Evolutionary conservation across 805 yeast genomes (phyloP).

Genomic region (Yamadazyma phyllophila): DNA sequence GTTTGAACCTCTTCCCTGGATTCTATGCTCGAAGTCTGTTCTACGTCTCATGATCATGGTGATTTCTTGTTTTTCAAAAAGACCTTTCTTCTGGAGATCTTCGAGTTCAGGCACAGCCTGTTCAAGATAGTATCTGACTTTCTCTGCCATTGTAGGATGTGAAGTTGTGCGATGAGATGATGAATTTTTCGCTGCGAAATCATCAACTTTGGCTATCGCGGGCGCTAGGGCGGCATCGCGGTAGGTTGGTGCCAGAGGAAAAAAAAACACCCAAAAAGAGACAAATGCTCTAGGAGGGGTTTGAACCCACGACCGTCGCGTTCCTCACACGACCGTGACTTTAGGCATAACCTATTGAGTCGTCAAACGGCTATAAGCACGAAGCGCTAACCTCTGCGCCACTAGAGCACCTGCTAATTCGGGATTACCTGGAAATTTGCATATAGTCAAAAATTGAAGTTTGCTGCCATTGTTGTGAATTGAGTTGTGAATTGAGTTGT

Average conservation of each 20-base stretch:
- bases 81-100: slow-evolving; percentile 75
- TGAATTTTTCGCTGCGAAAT: slow-evolving; percentile 2
- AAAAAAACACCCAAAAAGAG: slow-evolving; percentile 15
- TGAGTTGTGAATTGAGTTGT: no score
- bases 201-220: neutral
- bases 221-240: neutral
- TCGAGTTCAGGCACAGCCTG: slow-evolving; percentile 88
- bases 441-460: no score
- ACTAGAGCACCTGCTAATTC: slow-evolving; percentile 35
- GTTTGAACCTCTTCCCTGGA: slow-evolving; percentile 78
- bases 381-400: slow-evolving; percentile 57
- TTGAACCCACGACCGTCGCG: slow-evolving; percentile 57
- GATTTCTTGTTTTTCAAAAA: slow-evolving; percentile 81
- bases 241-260: slow-evolving; percentile 14
- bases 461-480: neutral
- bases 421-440: neutral
- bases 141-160: slow-evolving; percentile 34
- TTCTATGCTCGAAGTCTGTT: slow-evolving; percentile 92
- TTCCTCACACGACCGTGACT: slow-evolving; percentile 55
- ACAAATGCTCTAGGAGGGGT: slow-evolving; percentile 52
- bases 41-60: slow-evolving; percentile 84
- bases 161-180: slow-evolving; percentile 14
- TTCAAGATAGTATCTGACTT: slow-evolving; percentile 53
- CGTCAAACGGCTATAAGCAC: slow-evolving; percentile 50
- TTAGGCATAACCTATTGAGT: slow-evolving; percentile 42